Evolutionary conservation across 352 stramenopile genomes (phyloP), one percentile per base, ranked within the genome.

Genomic region (Phytopythium oedochilum): DNA sequence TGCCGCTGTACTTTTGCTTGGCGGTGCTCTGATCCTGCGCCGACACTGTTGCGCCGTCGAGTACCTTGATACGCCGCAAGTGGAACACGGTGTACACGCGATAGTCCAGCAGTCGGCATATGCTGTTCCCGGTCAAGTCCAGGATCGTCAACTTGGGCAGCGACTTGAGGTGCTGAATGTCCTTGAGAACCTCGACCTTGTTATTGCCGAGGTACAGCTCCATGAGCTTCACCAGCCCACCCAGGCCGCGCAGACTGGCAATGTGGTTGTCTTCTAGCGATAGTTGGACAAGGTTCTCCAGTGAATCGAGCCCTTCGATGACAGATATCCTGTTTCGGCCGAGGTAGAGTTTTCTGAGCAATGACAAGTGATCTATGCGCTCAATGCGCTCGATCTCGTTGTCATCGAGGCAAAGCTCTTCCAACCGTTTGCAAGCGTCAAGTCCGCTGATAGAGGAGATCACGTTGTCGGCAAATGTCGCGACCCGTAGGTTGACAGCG

Each of bases 131-230:
- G 1, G 72, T 73, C 43, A 96, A 60, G 53, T 96, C 87, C 7
- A 96, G 64, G 48, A 96, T 96, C 29, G 89, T 92, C 6, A 96
- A 69, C 32, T 92, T 92, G 0, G 87, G 83, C 9, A 96, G 61
- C 0, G 73, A 63, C 31, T 94, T 93, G 4, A 96, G 55, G 36
- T 92, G 72, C 53, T 93, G 85, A 6, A 94, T 64, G 36, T 90
- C 80, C 31, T 88, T 92, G 17, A 96, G 29, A 11, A 74, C 73
- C n/a, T 86, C 77, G 35, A 96, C 83, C 18, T 73, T 61, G 52
- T 96, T 96, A 55, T 86, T 87, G 8, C 86, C 81, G n/a, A 94
- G 66, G 60, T 96, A 96, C 0, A 96, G 57, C 49, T 96, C 87
- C 84, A 94, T 92, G 10, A 95, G 60, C 43, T 86, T 89, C 45